phyloP scores from a whole-genome alignment of 257 asterid genomes.

The Pogostemon cablin region DNA sequence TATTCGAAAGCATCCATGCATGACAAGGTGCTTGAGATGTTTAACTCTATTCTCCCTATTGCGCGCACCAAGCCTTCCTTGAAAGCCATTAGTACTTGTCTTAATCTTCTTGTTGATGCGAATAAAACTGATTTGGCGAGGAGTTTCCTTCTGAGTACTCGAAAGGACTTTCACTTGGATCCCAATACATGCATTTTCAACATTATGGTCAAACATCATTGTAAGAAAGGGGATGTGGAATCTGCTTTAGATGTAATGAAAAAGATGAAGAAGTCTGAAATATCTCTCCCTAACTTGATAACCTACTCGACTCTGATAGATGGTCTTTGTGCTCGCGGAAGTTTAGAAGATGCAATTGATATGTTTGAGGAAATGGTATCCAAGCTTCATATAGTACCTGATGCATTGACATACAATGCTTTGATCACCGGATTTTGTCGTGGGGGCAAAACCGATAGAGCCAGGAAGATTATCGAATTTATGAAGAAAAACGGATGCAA shows the following conservation, averaged over 20 bases:
- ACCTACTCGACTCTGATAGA: constrained; percentile 86
- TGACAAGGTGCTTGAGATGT: constrained; percentile 79
- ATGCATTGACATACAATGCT: constrained; percentile 82
- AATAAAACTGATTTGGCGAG: constrained; percentile 66
- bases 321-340: constrained; percentile 70
- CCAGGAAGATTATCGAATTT: constrained; percentile 65
- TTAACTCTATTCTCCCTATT: constrained; percentile 52
- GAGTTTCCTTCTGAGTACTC: constrained; percentile 56
- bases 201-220: constrained; percentile 83
- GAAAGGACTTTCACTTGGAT: constrained; percentile 62
- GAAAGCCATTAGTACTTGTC: constrained; percentile 87
- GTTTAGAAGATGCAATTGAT: constrained; percentile 67
- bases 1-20: constrained; percentile 67
- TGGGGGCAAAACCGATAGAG: constrained; percentile 65
- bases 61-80: constrained; percentile 81
- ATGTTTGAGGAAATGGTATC: constrained; percentile 88
- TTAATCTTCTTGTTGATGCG: constrained; percentile 81
- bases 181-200: constrained; percentile 92
- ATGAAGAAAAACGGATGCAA: constrained; percentile 84
- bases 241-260: constrained; percentile 71
- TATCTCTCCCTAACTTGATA: constrained; percentile 74
- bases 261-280: constrained; percentile 72
- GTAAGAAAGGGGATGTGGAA: constrained; percentile 66
- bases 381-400: constrained; percentile 70
- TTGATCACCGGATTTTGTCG: constrained; percentile 73